phyloP scores from a whole-genome alignment of 2,329 filamentous ascomycete species.

The Lasiodiplodia gonubiensis region DNA sequence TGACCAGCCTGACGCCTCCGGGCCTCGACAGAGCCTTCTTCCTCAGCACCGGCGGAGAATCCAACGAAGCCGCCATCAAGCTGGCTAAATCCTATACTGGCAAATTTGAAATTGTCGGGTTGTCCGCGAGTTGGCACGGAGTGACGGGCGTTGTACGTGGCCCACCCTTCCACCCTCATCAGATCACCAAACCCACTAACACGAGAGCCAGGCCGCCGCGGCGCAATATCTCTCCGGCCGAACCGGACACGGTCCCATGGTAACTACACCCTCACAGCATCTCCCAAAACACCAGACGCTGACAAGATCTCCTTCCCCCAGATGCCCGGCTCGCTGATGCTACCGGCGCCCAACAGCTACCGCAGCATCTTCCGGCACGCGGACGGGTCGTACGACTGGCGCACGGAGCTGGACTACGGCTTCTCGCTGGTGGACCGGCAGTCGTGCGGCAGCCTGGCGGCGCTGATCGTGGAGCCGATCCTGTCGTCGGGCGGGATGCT shows the following conservation, averaged over 20 bases:
- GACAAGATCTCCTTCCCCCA: constrained; percentile 2
- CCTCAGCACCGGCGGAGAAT: constrained; percentile 43
- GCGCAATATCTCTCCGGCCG: constrained; percentile 63
- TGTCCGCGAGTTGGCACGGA: constrained; percentile 66
- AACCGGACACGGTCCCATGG: constrained; percentile 50
- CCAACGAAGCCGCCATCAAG: constrained; percentile 66
- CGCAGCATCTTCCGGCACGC: constrained; percentile 64
- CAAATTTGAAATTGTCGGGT: constrained; percentile 68
- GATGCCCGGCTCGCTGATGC: constrained; percentile 62
- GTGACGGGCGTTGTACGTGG: constrained; percentile 55
- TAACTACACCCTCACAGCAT: constrained; percentile 11
- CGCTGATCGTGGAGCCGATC: constrained; percentile 67
- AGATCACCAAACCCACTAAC: not conserved
- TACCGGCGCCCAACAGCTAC: constrained; percentile 67
- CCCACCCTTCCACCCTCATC: not conserved
- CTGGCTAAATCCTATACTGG: constrained; percentile 69
- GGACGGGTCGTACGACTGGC: constrained; percentile 69
- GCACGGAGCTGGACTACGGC: constrained; percentile 67
- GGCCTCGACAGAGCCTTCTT: constrained; percentile 44
- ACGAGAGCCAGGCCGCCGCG: constrained; percentile 44
- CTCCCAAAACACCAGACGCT: not conserved
- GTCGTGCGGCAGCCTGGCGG: constrained; percentile 66
- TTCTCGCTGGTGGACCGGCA: constrained; percentile 66
- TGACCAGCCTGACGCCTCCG: constrained; percentile 36
- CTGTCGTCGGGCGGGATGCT: constrained; percentile 65